Conservation (phyloP, 2,329 filamentous ascomycete species). For the Talaromyces funiculosus region DNA sequence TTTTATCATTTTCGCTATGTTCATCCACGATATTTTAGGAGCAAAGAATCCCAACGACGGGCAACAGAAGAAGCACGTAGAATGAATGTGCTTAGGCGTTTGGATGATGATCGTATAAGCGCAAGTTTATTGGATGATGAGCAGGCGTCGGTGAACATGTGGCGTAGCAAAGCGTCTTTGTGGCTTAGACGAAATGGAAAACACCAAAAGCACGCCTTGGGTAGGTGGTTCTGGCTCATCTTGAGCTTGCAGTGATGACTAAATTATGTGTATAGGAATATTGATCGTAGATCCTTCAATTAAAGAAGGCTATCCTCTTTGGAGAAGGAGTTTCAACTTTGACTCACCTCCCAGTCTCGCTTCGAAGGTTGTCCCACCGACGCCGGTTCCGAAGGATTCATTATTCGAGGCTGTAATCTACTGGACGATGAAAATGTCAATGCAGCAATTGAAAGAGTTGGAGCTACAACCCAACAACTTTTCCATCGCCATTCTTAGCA, state of each 20-base stretch:
- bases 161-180: neutral
- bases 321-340: neutral
- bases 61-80: neutral
- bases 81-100: neutral
- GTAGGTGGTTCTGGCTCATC: neutral
- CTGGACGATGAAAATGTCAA: neutral
- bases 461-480: neutral
- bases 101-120: slow-evolving; percentile 5
- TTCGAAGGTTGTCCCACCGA: neutral
- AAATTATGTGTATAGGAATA: neutral
- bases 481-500: neutral
- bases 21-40: neutral
- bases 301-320: slow-evolving; percentile 1
- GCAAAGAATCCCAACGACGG: neutral
- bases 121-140: neutral
- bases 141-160: slow-evolving; percentile 1
- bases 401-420: neutral
- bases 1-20: slow-evolving; percentile 5
- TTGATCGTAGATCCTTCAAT: neutral
- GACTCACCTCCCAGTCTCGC: neutral
- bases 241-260: neutral
- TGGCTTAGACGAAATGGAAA: neutral
- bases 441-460: neutral
- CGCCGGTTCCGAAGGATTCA: neutral
- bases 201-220: neutral